Base-by-base conservation (phyloP, 2,329 filamentous ascomycete species). In the Coleophoma crateriformis region DNA sequence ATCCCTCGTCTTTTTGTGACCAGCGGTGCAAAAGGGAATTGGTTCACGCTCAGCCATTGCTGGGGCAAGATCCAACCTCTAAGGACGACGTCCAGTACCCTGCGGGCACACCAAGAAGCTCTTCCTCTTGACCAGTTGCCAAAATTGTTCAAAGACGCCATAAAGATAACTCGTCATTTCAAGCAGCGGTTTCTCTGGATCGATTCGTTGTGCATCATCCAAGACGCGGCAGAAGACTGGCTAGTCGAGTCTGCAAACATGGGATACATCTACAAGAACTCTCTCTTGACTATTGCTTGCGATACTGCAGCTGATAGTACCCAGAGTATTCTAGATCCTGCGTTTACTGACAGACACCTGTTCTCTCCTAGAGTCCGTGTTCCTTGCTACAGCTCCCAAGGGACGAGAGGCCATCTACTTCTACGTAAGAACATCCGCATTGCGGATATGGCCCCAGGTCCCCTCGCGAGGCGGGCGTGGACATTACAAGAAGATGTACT, bases 181-280 rank as follows among this genome's bases (percentile, higher is more conserved):
- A 43, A 35, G 15, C 34, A 56, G 22, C 47, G 45, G n/a, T 54
- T 52, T 52, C 22, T 56, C n/a, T 52, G 56, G 56, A 56, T 58
- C 39, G 52, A 58, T 22, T 42, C 55, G 33, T 42, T 58, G 35
- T 52, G 55, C 44, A 58, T 58, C 11, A 46, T 57, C 15, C 54
- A 57, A 38, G 48, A 48, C 40, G 33, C 20, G 14, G 13, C 32
- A 3, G n/a, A 22, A 11, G 54, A 57, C 39, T 57, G 54, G 54
- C 33, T 35, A 32, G 3, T 34, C 22, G 56, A 56, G 35, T 47
- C 48, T 11, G 37, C 46, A 50, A n/a, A 35, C 14, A 45, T 56
- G 54, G 20, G 39, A 33, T 43, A 41, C 11, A 33, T 51, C 13
- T 51, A 51, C 32, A 22, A 47, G n/a, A 37, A 47, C 15, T 48